Percentiles rank a stretch among this genome's conserved stretches.
phyloP scores from a whole-genome alignment of 345 rosid species.

The Citrus glauca region DNA sequence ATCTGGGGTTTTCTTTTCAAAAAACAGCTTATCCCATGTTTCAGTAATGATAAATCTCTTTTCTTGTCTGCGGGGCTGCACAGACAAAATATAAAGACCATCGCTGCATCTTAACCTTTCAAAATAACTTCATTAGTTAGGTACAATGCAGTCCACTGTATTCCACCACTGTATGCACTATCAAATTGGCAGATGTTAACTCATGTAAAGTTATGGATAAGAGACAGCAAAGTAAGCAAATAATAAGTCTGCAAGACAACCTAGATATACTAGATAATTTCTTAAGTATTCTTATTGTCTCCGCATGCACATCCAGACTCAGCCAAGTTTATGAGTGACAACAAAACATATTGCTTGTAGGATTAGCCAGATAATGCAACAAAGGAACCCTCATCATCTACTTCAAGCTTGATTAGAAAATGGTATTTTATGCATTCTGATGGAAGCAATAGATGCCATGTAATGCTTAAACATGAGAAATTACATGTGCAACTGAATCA shows the following conservation, averaged over 20 bases:
- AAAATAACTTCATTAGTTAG: too few species aligned
- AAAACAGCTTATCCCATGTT: too few species aligned
- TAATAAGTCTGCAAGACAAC: not conserved
- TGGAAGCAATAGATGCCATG: not conserved
- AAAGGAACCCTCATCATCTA: not conserved
- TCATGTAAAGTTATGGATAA: not conserved
- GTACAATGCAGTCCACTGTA: not conserved
- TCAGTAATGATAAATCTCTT: not conserved
- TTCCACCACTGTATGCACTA: not conserved
- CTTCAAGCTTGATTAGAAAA: not conserved
- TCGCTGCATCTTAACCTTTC: not conserved
- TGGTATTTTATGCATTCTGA: not conserved
- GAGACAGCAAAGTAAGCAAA: not conserved
- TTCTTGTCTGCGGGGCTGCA: not conserved
- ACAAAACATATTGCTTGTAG: not conserved
- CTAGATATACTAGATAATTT: not conserved
- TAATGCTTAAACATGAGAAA: not conserved
- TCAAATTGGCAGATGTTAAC: not conserved
- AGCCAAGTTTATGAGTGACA: not conserved
- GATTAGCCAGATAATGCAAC: not conserved
- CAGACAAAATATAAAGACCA: not conserved
- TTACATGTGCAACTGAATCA: not conserved
- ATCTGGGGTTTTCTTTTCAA: not conserved
- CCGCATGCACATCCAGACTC: not conserved
- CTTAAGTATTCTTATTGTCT: not conserved